These are phyloP conservation scores for Pyricularia pennisetigena DNA, from an alignment of 2,329 filamentous ascomycete species.

Conservation along the genomic window DNA sequence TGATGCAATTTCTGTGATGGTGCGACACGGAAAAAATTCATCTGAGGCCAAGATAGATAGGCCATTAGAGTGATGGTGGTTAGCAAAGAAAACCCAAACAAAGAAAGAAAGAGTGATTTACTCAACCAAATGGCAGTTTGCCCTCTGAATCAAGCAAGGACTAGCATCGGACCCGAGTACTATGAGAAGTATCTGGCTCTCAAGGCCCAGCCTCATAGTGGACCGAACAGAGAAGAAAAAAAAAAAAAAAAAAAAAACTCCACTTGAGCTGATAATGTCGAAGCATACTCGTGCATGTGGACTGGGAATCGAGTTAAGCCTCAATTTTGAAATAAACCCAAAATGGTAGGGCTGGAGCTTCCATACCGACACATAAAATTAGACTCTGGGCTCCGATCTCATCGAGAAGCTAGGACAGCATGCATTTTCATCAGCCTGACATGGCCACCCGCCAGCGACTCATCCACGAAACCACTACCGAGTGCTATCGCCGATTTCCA, in stretches of 20 bases:
- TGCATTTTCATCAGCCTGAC: neutral
- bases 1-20: neutral
- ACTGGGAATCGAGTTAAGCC: too few species aligned
- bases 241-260: neutral
- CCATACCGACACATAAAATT: too few species aligned
- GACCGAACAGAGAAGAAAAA: too few species aligned
- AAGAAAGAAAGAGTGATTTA: neutral
- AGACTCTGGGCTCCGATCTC: too few species aligned
- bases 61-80: neutral
- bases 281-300: too few species aligned
- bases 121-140: neutral
- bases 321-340: too few species aligned
- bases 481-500: neutral
- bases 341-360: too few species aligned
- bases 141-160: neutral
- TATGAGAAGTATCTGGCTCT: neutral
- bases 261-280: too few species aligned
- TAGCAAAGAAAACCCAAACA: neutral
- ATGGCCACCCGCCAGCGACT: neutral
- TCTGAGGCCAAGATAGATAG: neutral
- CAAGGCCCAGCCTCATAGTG: neutral
- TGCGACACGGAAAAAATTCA: neutral
- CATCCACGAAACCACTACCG: neutral
- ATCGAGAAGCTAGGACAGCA: neutral
- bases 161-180: neutral